phyloP scores from a whole-genome alignment of 257 asterid species.

The Pogostemon cablin region DNA sequence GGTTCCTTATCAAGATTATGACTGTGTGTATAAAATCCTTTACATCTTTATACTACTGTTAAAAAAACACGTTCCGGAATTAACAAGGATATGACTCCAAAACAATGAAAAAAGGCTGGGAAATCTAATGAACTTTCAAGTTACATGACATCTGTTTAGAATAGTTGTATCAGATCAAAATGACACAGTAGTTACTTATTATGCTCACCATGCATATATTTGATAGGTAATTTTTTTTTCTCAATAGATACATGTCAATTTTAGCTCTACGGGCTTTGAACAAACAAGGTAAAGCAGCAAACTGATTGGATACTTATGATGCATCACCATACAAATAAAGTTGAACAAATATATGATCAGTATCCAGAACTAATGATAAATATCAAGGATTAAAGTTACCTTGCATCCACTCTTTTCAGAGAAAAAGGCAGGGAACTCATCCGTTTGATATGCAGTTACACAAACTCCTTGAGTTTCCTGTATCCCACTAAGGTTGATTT shows the following conservation, averaged over 20 bases:
- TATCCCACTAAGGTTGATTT: constrained; percentile 28
- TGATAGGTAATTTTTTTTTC: background rate
- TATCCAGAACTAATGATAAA: constrained; percentile 18
- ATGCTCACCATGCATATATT: no score
- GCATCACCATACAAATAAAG: no score
- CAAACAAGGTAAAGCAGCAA: background rate
- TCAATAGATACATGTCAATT: background rate
- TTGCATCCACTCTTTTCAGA: constrained; percentile 81
- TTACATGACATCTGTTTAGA: background rate
- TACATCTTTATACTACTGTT: background rate
- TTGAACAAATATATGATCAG: background rate
- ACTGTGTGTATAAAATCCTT: background rate
- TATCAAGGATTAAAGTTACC: constrained; percentile 42
- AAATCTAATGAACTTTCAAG: background rate
- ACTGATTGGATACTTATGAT: no score
- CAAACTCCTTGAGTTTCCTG: constrained; percentile 99
- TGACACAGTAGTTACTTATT: background rate
- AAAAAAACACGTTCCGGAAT: background rate
- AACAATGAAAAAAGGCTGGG: background rate
- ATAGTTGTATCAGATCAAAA: background rate
- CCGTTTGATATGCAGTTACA: constrained; percentile 81
- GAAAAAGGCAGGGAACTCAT: constrained; percentile 94
- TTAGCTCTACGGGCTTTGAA: background rate
- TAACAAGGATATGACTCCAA: background rate
- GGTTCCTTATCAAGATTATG: no score